Evolutionary conservation across 73 alveolate genomes (phyloP).

Genomic region (Halteria grandinella): DNA sequence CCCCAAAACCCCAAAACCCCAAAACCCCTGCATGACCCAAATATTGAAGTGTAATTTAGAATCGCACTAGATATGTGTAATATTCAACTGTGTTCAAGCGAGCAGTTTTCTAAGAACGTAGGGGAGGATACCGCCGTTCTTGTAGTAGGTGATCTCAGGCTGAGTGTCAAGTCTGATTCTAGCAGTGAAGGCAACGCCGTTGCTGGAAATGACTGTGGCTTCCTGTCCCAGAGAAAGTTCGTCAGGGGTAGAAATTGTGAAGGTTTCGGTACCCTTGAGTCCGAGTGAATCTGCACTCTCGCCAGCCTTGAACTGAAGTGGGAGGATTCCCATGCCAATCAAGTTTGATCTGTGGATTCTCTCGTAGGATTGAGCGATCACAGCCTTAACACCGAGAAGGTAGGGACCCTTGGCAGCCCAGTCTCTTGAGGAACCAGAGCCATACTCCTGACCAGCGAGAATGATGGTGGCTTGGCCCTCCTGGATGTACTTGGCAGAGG

Average conservation of each 20-base stretch:
- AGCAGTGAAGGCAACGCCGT: conserved; percentile 74
- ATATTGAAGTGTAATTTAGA: background rate
- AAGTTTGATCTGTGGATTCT: conserved; percentile 93
- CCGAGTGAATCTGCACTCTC: conserved; percentile 84
- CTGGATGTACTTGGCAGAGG: conserved; percentile 74
- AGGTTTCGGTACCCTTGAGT: conserved; percentile 76
- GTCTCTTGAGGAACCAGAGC: conserved; percentile 94
- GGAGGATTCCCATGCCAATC: conserved; percentile 94
- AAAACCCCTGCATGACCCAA: background rate
- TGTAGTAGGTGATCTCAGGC: conserved; percentile 85
- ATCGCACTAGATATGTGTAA: background rate
- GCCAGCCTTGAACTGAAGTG: conserved; percentile 86
- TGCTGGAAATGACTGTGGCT: conserved; percentile 55
- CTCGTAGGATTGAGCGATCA: conserved; percentile 86
- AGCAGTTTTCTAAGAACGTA: conserved; percentile 87
- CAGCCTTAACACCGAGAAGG: conserved; percentile 80
- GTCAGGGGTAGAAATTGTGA: conserved; percentile 66
- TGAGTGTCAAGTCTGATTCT: conserved; percentile 84
- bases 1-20: conserved; percentile 26
- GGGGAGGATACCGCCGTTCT: conserved; percentile 90
- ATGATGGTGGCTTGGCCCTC: conserved; percentile 78
- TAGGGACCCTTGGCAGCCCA: conserved; percentile 95
- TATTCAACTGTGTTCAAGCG: background rate
- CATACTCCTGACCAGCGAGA: conserved; percentile 94
- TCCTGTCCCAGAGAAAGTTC: conserved; percentile 59